A percentile compares a stretch with the other conserved stretches of the same genome.
Conservation (phyloP, 805 yeast genomes). For the Teunomyces gatunensis region DNA sequence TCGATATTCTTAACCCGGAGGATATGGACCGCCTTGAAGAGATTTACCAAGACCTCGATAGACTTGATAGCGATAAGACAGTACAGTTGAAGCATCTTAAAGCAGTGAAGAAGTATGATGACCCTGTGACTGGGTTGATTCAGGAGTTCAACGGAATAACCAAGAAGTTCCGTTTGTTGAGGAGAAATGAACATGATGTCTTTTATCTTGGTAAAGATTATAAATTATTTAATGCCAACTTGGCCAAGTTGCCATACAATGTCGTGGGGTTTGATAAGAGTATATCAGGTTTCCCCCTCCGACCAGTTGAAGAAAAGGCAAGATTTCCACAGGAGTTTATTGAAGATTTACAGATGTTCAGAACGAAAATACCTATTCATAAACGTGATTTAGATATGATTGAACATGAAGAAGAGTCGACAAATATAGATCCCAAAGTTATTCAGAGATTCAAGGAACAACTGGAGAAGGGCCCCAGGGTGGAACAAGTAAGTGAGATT, state of each 20-base stretch:
- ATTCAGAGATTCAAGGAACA: slow-evolving; percentile 3
- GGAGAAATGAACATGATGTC: slow-evolving; percentile 32
- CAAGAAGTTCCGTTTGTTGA: slow-evolving; percentile 34
- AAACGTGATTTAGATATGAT: slow-evolving; percentile 38
- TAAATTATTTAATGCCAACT: slow-evolving; percentile 26
- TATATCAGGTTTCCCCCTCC: slow-evolving; percentile 37
- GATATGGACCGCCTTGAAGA: slow-evolving; percentile 26
- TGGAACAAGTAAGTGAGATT: slow-evolving; percentile 11
- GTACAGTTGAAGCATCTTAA: slow-evolving; percentile 38
- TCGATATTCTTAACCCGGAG: slow-evolving; percentile 32
- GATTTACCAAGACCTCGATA: slow-evolving; percentile 27
- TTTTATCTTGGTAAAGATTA: slow-evolving; percentile 28
- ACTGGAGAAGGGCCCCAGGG: not conserved
- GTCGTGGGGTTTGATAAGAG: slow-evolving; percentile 42
- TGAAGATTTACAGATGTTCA: slow-evolving; percentile 32
- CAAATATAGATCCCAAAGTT: slow-evolving; percentile 18
- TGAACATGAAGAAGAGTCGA: slow-evolving; percentile 17
- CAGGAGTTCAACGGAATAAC: slow-evolving; percentile 37
- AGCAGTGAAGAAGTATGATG: slow-evolving; percentile 31
- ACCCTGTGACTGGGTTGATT: slow-evolving; percentile 24
- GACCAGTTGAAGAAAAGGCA: slow-evolving; percentile 18
- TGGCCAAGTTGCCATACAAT: slow-evolving; percentile 34
- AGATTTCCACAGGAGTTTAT: slow-evolving; percentile 39
- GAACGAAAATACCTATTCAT: slow-evolving; percentile 26
- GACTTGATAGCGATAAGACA: slow-evolving; percentile 36